Percentiles rank a stretch among this genome's conserved stretches.
phyloP scores from a whole-genome alignment of 2,329 filamentous ascomycete species.

The Cephalotrichum gorgonifer region DNA sequence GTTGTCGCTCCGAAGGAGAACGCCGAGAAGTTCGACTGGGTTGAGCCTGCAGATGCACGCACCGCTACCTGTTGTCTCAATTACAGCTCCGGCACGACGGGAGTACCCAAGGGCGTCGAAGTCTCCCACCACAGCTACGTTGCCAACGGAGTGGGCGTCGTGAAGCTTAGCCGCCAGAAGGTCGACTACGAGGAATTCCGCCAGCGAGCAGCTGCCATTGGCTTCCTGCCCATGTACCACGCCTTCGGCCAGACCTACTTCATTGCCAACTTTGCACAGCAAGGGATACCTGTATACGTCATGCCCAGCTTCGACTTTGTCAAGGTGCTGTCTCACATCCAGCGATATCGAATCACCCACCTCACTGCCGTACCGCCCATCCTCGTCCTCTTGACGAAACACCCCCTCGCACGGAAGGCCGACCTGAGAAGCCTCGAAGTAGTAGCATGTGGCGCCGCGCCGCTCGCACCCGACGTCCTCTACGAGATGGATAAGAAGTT shows the following conservation, averaged over 20 bases:
- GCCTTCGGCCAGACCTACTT: conserved; percentile 64
- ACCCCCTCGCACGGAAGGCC: conserved; percentile 52
- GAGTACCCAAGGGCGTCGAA: conserved; percentile 74
- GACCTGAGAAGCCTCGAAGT: conserved; percentile 56
- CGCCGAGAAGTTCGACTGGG: conserved; percentile 53
- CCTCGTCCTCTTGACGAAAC: conserved; percentile 61
- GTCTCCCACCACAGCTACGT: conserved; percentile 71
- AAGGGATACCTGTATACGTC: conserved; percentile 60
- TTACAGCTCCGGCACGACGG: conserved; percentile 71
- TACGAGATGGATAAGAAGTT: conserved; percentile 50
- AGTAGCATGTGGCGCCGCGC: conserved; percentile 59
- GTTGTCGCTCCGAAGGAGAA: conserved; percentile 41
- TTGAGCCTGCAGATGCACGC: conserved; percentile 39
- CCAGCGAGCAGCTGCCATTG: conserved; percentile 35
- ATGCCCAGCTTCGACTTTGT: conserved; percentile 71
- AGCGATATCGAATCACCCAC: conserved; percentile 58
- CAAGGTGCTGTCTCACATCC: conserved; percentile 57
- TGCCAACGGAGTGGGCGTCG: conserved; percentile 55
- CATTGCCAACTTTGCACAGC: conserved; percentile 45
- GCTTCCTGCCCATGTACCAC: conserved; percentile 70
- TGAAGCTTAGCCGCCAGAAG: conserved; percentile 33
- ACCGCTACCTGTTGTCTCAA: conserved; percentile 58
- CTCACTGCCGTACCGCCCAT: conserved; percentile 65
- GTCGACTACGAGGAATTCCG: conserved; percentile 34
- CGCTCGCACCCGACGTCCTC: conserved; percentile 46